These are phyloP conservation scores for Pseudozyma tsukubaensis DNA, from an alignment of 1,284 basidiomycete genomes.

Conservation along the genomic window DNA sequence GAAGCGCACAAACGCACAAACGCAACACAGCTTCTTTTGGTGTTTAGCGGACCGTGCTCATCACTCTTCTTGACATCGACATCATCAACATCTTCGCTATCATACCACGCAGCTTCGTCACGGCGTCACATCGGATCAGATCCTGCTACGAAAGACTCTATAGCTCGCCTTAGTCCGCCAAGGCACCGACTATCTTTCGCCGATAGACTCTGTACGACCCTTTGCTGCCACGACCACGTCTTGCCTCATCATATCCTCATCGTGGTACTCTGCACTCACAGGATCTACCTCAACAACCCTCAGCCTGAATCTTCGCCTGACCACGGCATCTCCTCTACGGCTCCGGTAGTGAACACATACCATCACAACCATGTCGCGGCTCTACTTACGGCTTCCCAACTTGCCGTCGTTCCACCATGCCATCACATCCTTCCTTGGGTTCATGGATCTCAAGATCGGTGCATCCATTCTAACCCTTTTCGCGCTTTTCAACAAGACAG, in stretches of 20 bases:
- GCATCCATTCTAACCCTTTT: slow-evolving; percentile 66
- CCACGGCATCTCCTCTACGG: not conserved
- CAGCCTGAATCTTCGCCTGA: too few species aligned
- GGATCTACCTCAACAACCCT: too few species aligned
- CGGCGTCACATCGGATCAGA: not conserved
- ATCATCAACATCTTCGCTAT: not conserved
- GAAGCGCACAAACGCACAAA: too few species aligned
- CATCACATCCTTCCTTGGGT: slow-evolving; percentile 63
- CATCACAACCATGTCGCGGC: slow-evolving; percentile 50
- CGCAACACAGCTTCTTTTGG: not conserved
- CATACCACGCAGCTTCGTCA: not conserved
- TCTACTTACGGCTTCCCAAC: slow-evolving; percentile 56
- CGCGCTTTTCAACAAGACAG: slow-evolving; percentile 91
- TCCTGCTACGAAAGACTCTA: not conserved
- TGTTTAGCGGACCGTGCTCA: not conserved
- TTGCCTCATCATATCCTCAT: too few species aligned
- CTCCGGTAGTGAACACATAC: not conserved
- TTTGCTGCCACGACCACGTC: not conserved
- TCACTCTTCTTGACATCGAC: not conserved
- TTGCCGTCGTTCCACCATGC: slow-evolving; percentile 54
- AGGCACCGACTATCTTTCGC: not conserved
- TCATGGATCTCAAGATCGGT: slow-evolving; percentile 67
- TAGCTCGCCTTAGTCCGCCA: not conserved
- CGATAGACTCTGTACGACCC: not conserved
- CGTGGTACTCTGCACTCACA: too few species aligned